Percentiles rank a stretch among this genome's conserved stretches.
Evolutionary conservation across 495 filamentous ascomycete genomes (phyloP).

Genomic region (Neurospora sp.): DNA sequence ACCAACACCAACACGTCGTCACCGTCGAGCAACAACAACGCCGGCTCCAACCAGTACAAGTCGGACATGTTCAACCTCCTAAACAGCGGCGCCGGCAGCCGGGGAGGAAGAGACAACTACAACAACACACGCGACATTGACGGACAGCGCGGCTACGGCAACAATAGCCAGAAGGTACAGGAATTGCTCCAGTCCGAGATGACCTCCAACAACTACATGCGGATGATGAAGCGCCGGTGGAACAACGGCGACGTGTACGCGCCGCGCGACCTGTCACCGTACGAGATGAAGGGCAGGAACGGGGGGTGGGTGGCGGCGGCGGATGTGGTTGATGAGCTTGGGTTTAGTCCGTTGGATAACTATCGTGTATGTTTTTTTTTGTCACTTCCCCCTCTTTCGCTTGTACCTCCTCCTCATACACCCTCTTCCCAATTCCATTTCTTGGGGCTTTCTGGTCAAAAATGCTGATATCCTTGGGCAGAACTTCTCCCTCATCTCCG

Average conservation of each 20-base stretch:
- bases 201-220: conserved; percentile 23
- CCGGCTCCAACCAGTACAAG: conserved; percentile 5
- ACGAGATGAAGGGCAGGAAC: conserved; percentile 59
- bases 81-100: conserved; percentile 1
- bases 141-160: not conserved
- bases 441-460: not conserved
- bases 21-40: not conserved
- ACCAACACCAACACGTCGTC: not conserved
- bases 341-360: conserved; percentile 69
- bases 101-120: not conserved
- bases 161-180: not conserved
- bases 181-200: conserved; percentile 5
- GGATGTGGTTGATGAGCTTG: conserved; percentile 75
- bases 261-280: conserved; percentile 71
- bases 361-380: conserved; percentile 57
- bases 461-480: conserved; percentile 24
- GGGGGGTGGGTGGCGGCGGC: conserved; percentile 24
- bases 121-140: not conserved
- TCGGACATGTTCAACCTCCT: conserved; percentile 1
- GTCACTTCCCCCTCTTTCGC: not conserved
- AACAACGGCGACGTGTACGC: conserved; percentile 74
- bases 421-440: not conserved
- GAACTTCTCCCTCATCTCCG: conserved; percentile 90
- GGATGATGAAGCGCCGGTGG: conserved; percentile 49
- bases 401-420: not conserved